phyloP scores from a whole-genome alignment of 2,329 filamentous ascomycete genomes.

The Colletotrichum tamarilloi region DNA sequence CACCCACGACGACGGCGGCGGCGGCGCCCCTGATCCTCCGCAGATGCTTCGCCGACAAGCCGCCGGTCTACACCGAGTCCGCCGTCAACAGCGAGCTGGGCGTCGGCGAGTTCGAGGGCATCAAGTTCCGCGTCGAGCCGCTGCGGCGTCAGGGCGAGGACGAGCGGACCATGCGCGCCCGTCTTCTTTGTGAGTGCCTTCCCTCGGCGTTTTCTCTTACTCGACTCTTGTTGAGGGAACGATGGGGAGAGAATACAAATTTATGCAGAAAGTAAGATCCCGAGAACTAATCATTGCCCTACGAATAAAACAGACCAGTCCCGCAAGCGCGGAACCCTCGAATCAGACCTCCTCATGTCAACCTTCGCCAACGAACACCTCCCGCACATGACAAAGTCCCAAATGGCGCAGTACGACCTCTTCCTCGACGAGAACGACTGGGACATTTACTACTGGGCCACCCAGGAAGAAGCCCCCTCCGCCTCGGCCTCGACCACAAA shows the following conservation, averaged over 20 bases:
- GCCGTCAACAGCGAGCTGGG: slow-evolving; percentile 67
- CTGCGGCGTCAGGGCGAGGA: slow-evolving; percentile 86
- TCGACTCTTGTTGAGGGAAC: not conserved
- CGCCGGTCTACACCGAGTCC: slow-evolving; percentile 30
- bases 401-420: slow-evolving; percentile 86
- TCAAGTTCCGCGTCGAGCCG: slow-evolving; percentile 90
- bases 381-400: slow-evolving; percentile 74
- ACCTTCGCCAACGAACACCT: slow-evolving; percentile 91
- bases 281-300: not conserved
- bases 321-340: slow-evolving; percentile 94
- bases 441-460: slow-evolving; percentile 99
- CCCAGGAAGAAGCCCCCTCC: slow-evolving; percentile 75
- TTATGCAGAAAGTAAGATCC: slow-evolving; percentile 11
- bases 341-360: slow-evolving; percentile 94
- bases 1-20: not conserved
- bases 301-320: slow-evolving; percentile 78
- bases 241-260: no score
- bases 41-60: slow-evolving; percentile 40
- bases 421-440: slow-evolving; percentile 99
- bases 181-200: slow-evolving; percentile 71
- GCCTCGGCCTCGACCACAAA: slow-evolving; percentile 50
- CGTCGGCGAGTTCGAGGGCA: slow-evolving; percentile 89
- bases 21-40: slow-evolving; percentile 31
- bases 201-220: not conserved
- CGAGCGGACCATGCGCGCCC: slow-evolving; percentile 84